Conservation (phyloP, 768 basidiomycete genomes). For the Lentinula detonsa region DNA sequence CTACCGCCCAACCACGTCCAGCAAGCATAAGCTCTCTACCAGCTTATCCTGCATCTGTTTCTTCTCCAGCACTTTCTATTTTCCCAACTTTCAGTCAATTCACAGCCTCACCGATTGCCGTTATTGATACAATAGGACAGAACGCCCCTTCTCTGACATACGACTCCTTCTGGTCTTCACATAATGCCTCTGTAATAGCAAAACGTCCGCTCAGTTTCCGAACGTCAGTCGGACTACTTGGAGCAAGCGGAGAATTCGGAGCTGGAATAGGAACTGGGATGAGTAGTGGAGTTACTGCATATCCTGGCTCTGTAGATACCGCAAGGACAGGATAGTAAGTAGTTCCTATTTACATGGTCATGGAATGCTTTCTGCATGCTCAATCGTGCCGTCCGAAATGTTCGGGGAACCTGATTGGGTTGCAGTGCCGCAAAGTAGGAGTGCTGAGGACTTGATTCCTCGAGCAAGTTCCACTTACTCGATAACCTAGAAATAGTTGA, state of each 20-base stretch:
- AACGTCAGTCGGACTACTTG: not conserved
- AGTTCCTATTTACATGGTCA: no score
- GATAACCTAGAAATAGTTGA: conserved; percentile 33
- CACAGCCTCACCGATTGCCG: conserved; percentile 7
- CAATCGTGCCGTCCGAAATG: no score
- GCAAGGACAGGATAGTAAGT: no score
- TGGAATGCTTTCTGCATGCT: no score
- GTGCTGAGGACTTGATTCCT: no score
- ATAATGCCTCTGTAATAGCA: conserved; percentile 21
- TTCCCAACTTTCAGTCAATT: conserved; percentile 13
- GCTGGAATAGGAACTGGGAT: not conserved
- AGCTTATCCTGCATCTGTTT: conserved; percentile 3
- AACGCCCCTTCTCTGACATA: conserved; percentile 37
- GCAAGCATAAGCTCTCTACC: not conserved
- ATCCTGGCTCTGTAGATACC: not conserved
- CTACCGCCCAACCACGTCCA: not conserved
- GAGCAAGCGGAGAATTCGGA: not conserved
- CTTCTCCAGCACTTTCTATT: conserved; percentile 6
- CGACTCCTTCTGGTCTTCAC: conserved; percentile 60
- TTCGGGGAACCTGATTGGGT: no score
- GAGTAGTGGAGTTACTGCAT: not conserved
- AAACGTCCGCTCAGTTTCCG: not conserved
- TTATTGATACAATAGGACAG: not conserved
- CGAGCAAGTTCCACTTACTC: no score
- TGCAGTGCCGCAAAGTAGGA: no score